Conservation (phyloP, 257 asterid genomes). For the Pogostemon cablin region DNA sequence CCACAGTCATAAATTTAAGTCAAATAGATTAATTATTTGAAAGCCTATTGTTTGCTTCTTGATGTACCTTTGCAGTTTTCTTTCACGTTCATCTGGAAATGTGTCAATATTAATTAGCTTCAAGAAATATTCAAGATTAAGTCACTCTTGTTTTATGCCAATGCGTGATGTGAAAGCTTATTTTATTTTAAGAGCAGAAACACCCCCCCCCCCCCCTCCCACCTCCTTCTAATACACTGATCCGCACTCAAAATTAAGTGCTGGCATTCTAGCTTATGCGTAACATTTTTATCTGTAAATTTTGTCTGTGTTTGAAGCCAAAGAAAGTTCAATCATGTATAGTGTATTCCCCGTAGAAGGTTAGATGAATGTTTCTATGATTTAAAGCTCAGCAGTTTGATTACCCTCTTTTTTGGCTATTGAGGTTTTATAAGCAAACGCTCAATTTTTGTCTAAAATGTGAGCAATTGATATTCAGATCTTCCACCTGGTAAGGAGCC, state of each 20-base stretch:
- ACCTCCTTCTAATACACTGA: too few relatives aligned
- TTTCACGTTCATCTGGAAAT: constrained; percentile 12
- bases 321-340: too few relatives aligned
- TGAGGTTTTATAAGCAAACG: not conserved
- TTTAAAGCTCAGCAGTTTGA: too few relatives aligned
- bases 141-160: not conserved
- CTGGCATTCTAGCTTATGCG: not conserved
- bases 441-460: not conserved
- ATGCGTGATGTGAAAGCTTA: not conserved
- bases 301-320: too few relatives aligned
- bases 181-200: not conserved
- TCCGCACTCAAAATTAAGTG: not conserved
- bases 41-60: not conserved
- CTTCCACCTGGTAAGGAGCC: constrained; percentile 86
- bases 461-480: constrained; percentile 48
- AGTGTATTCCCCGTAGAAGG: too few relatives aligned
- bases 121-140: not conserved
- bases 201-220: too few relatives aligned
- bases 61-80: not conserved
- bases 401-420: not conserved
- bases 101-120: not conserved
- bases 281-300: too few relatives aligned
- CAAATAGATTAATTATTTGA: constrained; percentile 8
- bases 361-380: too few relatives aligned
- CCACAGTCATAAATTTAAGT: not conserved